Conservation (phyloP, 2,329 filamentous ascomycete genomes). For the Fusarium proliferatum region DNA sequence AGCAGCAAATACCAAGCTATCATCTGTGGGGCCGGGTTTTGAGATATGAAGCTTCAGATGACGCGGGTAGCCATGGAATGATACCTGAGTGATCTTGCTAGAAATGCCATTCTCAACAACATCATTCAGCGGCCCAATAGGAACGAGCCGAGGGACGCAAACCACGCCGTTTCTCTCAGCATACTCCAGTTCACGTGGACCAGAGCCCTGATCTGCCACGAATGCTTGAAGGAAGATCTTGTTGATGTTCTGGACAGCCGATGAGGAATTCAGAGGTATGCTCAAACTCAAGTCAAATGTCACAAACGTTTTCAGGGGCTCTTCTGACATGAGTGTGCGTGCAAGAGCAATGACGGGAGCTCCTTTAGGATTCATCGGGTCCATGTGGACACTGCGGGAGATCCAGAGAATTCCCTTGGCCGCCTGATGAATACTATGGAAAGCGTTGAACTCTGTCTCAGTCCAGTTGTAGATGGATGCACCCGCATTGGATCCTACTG, state of each 20-base stretch:
- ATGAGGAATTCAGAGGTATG: conserved; percentile 9
- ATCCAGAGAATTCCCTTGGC: conserved; percentile 61
- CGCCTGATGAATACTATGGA: conserved; percentile 54
- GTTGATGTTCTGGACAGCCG: conserved; percentile 35
- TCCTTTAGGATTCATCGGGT: conserved; percentile 48
- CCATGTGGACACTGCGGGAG: conserved; percentile 56
- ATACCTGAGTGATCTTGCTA: conserved; percentile 5
- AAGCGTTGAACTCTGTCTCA: conserved; percentile 51
- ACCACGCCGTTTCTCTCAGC: conserved; percentile 52
- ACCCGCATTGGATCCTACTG: conserved; percentile 35
- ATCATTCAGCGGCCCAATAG: conserved; percentile 54
- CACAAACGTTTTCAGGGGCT: conserved; percentile 55
- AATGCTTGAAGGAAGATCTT: conserved; percentile 44
- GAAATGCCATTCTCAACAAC: conserved; percentile 54
- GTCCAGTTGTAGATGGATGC: conserved; percentile 54
- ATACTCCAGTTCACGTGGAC: conserved; percentile 56
- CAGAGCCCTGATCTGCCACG: conserved; percentile 8
- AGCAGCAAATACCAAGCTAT: conserved; percentile 43
- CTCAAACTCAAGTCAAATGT: conserved; percentile 53
- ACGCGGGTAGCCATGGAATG: conserved; percentile 35
- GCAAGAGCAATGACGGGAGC: conserved; percentile 59
- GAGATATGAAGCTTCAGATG: conserved; percentile 42
- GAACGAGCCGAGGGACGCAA: conserved; percentile 58
- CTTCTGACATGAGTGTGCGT: conserved; percentile 62
- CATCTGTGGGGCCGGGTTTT: conserved; percentile 43